A percentile compares a stretch with the other conserved stretches of the same genome.
These are phyloP conservation scores for Zanthoxylum bungeanum DNA, from an alignment of 345 rosid genomes.

Conservation along the genomic window DNA sequence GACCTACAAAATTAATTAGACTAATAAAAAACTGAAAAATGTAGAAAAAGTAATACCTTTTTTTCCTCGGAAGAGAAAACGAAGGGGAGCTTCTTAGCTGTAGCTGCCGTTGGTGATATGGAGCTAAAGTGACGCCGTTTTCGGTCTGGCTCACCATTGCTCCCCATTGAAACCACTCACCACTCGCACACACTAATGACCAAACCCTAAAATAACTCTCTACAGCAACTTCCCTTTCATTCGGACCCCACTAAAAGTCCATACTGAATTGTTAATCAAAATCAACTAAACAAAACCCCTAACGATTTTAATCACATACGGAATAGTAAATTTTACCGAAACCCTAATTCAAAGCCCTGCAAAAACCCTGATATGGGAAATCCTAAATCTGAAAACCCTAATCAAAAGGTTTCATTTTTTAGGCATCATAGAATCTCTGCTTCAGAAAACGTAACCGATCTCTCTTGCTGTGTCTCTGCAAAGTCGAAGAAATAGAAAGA, in stretches of 20 bases:
- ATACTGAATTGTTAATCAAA: neutral
- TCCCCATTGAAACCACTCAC: slow-evolving; percentile 57
- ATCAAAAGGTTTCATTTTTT: neutral
- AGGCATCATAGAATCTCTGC: neutral
- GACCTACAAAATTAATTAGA: neutral
- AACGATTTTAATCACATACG: neutral
- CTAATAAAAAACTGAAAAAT: neutral
- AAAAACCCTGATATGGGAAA: neutral
- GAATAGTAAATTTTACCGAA: neutral
- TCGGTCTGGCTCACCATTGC: slow-evolving; percentile 89
- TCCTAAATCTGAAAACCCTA: neutral
- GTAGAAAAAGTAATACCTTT: slow-evolving; percentile 42
- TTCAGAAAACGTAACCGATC: neutral
- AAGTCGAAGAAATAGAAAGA: slow-evolving; percentile 9
- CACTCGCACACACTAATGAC: slow-evolving; percentile 7
- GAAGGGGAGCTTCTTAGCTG: slow-evolving; percentile 65
- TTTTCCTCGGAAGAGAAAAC: slow-evolving; percentile 75
- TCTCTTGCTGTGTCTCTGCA: slow-evolving; percentile 9
- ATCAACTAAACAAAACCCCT: slow-evolving; percentile 2
- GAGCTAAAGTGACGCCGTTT: slow-evolving; percentile 81
- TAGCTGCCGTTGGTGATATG: slow-evolving; percentile 66
- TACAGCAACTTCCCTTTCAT: slow-evolving; percentile 26
- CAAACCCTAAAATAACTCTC: slow-evolving; percentile 38
- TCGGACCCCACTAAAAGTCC: neutral
- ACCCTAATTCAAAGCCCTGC: slow-evolving; percentile 7